Evolutionary conservation across 2,329 filamentous ascomycete genomes (phyloP), one percentile per base, ranked within the genome.

Genomic region (Stachybotrys chartarum): DNA sequence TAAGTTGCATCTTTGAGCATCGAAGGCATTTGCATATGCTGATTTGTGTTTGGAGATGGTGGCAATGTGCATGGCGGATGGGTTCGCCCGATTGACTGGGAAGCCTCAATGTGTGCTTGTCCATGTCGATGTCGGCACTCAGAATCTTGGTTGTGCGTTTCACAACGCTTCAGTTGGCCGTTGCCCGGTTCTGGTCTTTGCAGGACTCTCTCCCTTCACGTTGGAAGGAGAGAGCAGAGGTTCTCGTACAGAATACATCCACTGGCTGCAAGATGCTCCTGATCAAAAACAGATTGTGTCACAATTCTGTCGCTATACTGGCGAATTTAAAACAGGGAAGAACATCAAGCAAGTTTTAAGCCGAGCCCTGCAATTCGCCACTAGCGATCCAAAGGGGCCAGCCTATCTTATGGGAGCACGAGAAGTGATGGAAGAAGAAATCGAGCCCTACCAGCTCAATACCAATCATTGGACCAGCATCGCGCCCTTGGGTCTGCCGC

Each of bases 301-400:
- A 0, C 90, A 95, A 72, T 95, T 94, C 69, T 95, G 91, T 67
- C 82, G 90, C 11, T 96, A 93, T 65, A 74, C 85, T 0, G 89
- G 79, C 8, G 91, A 95, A 73, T 84, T 95, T 69, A 91, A 90
- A 72, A 86, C 87, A 4, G 90, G 89, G 11, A 82, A 82, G 66
- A 95, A 94, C 64, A 82, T 94, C 60, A 95, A 94, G 76, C 90
- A 95, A 73, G 85, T 94, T 70, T 87, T 95, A 58, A 90, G 90
- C 65, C 84, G 90, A 2, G 90, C 90, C 0, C 70, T 95, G 57
- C 88, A 89, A 61, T 95, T 93, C 66, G 88, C 90, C 0, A 86
- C 75, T 56, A 90, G 84, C 51, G 86, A 86, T 54, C 90, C 90
- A 0, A 80, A 85, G 57, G 90, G 90, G 0, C 90, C 91, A 0